These are phyloP conservation scores for Carpinus fangiana DNA, from an alignment of 306 rosid genomes.

Conservation along the genomic window DNA sequence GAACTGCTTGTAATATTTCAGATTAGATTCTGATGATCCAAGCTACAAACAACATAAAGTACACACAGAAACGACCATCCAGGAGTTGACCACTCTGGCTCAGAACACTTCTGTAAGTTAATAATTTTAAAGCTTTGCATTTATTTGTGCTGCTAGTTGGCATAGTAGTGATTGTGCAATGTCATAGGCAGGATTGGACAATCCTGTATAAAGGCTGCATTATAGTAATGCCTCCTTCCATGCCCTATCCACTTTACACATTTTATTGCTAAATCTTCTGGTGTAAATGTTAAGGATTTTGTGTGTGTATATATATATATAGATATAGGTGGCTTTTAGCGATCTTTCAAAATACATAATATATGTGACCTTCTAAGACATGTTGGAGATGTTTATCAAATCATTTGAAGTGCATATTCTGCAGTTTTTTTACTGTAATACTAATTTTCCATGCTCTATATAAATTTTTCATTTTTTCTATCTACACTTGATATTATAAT, in stretches of 20 bases:
- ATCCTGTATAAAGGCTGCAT: slow-evolving; percentile 24
- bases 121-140: slow-evolving; percentile 15
- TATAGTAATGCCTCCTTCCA: slow-evolving; percentile 3
- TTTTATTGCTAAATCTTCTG: background rate
- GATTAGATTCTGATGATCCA: slow-evolving; percentile 57
- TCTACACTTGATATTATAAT: background rate
- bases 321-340: background rate
- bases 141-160: slow-evolving; percentile 7
- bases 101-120: slow-evolving; percentile 76
- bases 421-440: slow-evolving; percentile 1
- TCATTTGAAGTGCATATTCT: background rate
- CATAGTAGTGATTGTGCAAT: slow-evolving; percentile 27
- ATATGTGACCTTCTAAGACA: slow-evolving; percentile 3
- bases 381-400: background rate
- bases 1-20: slow-evolving; percentile 45
- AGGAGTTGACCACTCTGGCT: slow-evolving; percentile 65
- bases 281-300: background rate
- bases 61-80: slow-evolving; percentile 68
- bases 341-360: background rate
- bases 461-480: slow-evolving; percentile 11
- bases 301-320: background rate
- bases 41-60: slow-evolving; percentile 40
- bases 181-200: slow-evolving; percentile 14
- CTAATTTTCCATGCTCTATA: slow-evolving; percentile 9
- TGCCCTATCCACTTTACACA: background rate